A percentile compares a stretch with the other conserved stretches of the same genome.
Conservation (phyloP, 257 asterid species). For the Voacanga thouarsii region DNA sequence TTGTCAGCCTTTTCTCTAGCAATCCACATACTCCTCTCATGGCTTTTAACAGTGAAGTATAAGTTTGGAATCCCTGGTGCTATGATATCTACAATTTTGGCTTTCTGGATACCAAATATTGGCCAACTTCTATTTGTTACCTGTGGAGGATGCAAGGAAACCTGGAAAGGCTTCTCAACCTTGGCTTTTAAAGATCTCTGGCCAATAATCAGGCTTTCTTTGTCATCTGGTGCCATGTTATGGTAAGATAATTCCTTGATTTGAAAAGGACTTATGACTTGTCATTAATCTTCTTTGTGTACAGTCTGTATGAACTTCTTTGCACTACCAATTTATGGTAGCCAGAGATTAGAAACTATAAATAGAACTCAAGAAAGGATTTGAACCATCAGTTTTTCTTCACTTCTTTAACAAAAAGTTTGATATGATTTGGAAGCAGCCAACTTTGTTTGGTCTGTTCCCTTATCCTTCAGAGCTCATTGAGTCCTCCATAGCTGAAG, state of each 20-base stretch:
- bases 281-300: too few relatives aligned
- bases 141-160: constrained; percentile 62
- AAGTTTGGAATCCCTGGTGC: constrained; percentile 56
- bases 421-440: too few relatives aligned
- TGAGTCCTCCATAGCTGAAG: neutral
- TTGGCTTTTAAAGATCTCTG: constrained; percentile 63
- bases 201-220: constrained; percentile 67
- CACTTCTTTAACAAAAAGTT: too few relatives aligned
- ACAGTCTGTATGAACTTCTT: neutral
- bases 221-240: constrained; percentile 74
- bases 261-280: too few relatives aligned
- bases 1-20: constrained; percentile 47
- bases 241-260: constrained; percentile 36
- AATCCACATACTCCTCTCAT: constrained; percentile 51
- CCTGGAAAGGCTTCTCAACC: constrained; percentile 66
- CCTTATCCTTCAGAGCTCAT: neutral
- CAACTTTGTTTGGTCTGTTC: neutral
- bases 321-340: neutral
- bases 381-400: too few relatives aligned
- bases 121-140: constrained; percentile 52
- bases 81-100: constrained; percentile 56
- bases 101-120: constrained; percentile 69
- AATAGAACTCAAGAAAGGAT: too few relatives aligned
- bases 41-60: constrained; percentile 57
- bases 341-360: neutral